Evolutionary conservation across 2,329 filamentous ascomycete genomes (phyloP), one percentile per base, ranked within the genome.

Genomic region (Thielaviopsis euricoi): DNA sequence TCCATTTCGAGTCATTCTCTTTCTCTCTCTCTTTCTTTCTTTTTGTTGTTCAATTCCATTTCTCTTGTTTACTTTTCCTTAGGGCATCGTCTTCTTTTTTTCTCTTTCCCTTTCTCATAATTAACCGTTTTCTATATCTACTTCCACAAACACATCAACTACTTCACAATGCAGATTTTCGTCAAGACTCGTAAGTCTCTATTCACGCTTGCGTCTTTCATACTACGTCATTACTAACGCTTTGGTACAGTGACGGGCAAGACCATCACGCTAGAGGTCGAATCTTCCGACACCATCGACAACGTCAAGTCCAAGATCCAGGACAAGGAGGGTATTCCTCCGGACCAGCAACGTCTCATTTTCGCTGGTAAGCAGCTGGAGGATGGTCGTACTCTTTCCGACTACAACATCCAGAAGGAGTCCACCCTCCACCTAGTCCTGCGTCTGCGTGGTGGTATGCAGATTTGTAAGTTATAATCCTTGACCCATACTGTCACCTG

Each of bases 161-260:
- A 55, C 53, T 61, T 40, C 55, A 63, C 54, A 56, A 94, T 95
- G 90, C 90, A 95, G 81, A 95, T 96, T 80, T 96, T 95, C 74
- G 90, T 95, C 68, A 95, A 95, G 85, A 95, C 89, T 66, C 81
- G 85, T 89, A 78, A 80, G 85, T 85, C n/a, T 25, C 9, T 33
- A 33, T 33, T 33, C 29, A 10, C 29, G 9, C 7, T 33, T 33
- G 7, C 29, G 29, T 10, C 29, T 10, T n/a, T 17, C 15, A 12
- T n/a, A 43, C 17, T n/a, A 3, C 10, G 17, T 7, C 3, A 43
- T 77, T 67, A 77, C 71, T 76, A 60, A 43, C 65, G 67, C 1
- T 5, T 6, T 9, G 25, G 50, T 54, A 19, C 59, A 73, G 72
- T 95, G 67, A 95, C 90, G 73, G 89, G 89, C 68, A 72, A 72